Conservation (phyloP, 2,329 filamentous ascomycete genomes). For the Exophiala sp. region DNA sequence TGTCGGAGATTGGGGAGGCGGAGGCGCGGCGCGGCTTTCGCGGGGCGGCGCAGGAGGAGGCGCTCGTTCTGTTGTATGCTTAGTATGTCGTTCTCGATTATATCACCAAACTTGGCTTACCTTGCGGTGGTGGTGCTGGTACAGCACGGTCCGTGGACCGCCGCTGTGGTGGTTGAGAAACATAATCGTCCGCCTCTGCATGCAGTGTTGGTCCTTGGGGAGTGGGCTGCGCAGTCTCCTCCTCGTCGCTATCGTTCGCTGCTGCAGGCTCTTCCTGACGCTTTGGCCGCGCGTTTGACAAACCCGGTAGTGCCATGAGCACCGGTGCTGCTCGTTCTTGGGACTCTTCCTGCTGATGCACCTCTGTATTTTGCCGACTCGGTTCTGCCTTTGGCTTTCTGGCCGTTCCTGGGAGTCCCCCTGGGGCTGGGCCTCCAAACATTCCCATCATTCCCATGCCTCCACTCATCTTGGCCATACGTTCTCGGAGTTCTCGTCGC, state of each 20-base stretch:
- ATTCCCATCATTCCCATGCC: conserved; percentile 96
- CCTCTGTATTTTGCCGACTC: conserved; percentile 32
- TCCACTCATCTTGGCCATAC: conserved; percentile 98
- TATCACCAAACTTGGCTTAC: conserved; percentile 37
- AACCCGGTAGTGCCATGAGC: conserved; percentile 62
- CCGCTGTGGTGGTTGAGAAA: conserved; percentile 19
- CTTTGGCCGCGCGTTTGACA: conserved; percentile 51
- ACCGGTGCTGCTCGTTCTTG: conserved; percentile 39
- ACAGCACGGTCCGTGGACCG: conserved; percentile 39
- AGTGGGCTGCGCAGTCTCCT: conserved; percentile 23
- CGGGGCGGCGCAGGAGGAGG: conserved; percentile 41
- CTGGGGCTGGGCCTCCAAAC: conserved; percentile 67
- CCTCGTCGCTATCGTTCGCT: conserved; percentile 33
- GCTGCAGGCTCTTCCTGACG: conserved; percentile 48
- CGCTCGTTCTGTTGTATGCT: conserved; percentile 38
- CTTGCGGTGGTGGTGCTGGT: conserved; percentile 46
- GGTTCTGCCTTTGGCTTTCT: conserved; percentile 47
- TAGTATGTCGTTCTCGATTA: not conserved
- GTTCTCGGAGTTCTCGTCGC: conserved; percentile 79
- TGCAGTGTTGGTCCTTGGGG: conserved; percentile 21
- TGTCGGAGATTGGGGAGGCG: conserved; percentile 32
- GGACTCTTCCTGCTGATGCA: conserved; percentile 33
- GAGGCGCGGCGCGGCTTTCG: conserved; percentile 41
- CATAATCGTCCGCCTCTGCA: conserved; percentile 23
- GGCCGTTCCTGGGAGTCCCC: conserved; percentile 48